Evolutionary conservation across 2,329 filamentous ascomycete species (phyloP).

Genomic region (Cladosporium sp.): DNA sequence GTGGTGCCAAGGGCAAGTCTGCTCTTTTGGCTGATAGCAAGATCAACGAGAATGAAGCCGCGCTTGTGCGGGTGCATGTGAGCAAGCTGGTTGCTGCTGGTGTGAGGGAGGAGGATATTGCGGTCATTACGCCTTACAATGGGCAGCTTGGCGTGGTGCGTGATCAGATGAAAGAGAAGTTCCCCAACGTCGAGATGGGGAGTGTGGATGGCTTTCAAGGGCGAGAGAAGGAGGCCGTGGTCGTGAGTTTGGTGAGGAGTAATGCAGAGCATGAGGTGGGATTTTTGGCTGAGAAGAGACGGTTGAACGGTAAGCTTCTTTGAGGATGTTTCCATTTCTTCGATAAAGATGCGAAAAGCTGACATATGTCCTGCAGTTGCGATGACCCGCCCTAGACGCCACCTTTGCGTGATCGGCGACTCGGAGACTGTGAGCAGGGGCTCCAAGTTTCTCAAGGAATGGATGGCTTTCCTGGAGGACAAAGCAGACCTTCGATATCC

Average conservation of each 20-base stretch:
- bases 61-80: conserved; percentile 75
- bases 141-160: conserved; percentile 81
- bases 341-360: neutral
- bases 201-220: conserved; percentile 98
- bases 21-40: conserved; percentile 70
- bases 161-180: conserved; percentile 70
- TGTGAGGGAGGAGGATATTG: conserved; percentile 77
- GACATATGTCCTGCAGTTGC: conserved; percentile 58
- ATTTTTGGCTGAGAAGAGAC: conserved; percentile 85
- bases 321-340: neutral
- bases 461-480: conserved; percentile 91
- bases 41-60: conserved; percentile 87
- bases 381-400: conserved; percentile 91
- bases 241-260: conserved; percentile 91
- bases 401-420: conserved; percentile 87
- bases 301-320: conserved; percentile 72
- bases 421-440: conserved; percentile 91
- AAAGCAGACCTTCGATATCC: conserved; percentile 88
- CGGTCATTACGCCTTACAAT: conserved; percentile 94
- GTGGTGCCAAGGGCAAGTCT: conserved; percentile 45
- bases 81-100: conserved; percentile 71
- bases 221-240: conserved; percentile 90
- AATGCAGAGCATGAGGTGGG: conserved; percentile 85
- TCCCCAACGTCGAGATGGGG: conserved; percentile 85
- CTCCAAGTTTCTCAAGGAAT: conserved; percentile 76